These are phyloP conservation scores for Backusella sp. DNA, from an alignment of 192 early-diverging fungal species.

Conservation along the genomic window DNA sequence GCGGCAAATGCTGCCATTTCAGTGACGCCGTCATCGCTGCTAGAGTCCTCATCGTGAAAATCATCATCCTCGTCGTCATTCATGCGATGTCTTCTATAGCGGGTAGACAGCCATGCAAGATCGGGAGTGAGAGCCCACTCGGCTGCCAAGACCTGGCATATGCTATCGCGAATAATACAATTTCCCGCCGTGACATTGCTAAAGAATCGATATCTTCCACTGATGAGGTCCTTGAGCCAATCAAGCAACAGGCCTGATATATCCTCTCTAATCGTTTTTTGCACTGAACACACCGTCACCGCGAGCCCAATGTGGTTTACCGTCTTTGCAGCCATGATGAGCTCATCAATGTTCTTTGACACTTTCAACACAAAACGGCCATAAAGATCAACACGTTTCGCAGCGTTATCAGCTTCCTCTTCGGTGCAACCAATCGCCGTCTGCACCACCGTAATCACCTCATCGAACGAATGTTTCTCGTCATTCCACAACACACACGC, in stretches of 20 bases:
- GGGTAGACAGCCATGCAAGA: slow-evolving; percentile 27
- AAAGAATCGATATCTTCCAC: slow-evolving; percentile 45
- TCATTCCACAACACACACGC: slow-evolving; percentile 95
- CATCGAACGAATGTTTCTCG: slow-evolving; percentile 90
- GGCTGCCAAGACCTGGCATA: slow-evolving; percentile 57
- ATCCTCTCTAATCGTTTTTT: slow-evolving; percentile 86
- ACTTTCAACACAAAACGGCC: slow-evolving; percentile 76
- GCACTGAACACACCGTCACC: slow-evolving; percentile 77
- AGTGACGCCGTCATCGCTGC: neutral
- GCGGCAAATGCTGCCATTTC: slow-evolving; percentile 9
- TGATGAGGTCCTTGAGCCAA: slow-evolving; percentile 81
- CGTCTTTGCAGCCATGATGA: slow-evolving; percentile 64
- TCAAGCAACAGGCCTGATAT: slow-evolving; percentile 72
- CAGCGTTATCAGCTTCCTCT: slow-evolving; percentile 69
- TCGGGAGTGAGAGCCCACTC: slow-evolving; percentile 51
- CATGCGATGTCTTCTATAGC: neutral
- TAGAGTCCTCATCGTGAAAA: neutral
- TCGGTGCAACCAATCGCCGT: slow-evolving; percentile 58
- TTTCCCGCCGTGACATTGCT: slow-evolving; percentile 34
- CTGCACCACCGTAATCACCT: slow-evolving; percentile 82
- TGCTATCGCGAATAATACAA: slow-evolving; percentile 48
- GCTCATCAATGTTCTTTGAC: slow-evolving; percentile 60
- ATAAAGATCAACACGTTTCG: slow-evolving; percentile 79
- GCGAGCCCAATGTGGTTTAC: slow-evolving; percentile 72
- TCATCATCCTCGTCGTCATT: slow-evolving; percentile 8